A percentile compares a stretch with the other conserved stretches of the same genome.
These are phyloP conservation scores for Colletotrichum sp. DNA, from an alignment of 2,329 filamentous ascomycete species.

Conservation along the genomic window DNA sequence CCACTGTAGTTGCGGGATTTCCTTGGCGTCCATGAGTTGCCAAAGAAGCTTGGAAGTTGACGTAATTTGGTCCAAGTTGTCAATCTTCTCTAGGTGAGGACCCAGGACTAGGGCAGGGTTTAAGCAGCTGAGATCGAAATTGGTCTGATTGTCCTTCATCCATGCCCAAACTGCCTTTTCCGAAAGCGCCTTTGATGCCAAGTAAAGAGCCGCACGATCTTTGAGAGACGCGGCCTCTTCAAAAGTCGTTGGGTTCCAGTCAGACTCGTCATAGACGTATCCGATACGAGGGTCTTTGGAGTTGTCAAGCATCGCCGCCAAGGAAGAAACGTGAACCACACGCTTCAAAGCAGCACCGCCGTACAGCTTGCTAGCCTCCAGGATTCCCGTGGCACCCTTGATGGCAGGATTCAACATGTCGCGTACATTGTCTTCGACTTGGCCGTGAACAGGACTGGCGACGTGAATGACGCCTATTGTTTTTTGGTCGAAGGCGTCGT, in stretches of 20 bases:
- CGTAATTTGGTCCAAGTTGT: constrained; percentile 27
- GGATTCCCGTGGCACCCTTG: constrained; percentile 40
- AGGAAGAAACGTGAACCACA: constrained; percentile 47
- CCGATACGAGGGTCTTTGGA: neutral
- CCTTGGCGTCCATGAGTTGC: constrained; percentile 32
- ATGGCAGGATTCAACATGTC: constrained; percentile 29
- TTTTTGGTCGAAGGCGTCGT: constrained; percentile 25
- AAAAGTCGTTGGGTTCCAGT: neutral
- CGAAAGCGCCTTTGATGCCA: neutral
- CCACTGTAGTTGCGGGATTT: constrained; percentile 21
- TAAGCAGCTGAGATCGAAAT: constrained; percentile 35
- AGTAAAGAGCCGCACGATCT: neutral
- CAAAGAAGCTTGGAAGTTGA: constrained; percentile 37
- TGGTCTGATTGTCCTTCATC: constrained; percentile 31
- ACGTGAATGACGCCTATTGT: neutral
- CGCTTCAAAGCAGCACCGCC: constrained; percentile 35
- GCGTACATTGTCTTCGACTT: neutral
- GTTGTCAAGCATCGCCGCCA: constrained; percentile 21
- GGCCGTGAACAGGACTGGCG: neutral
- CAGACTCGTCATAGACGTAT: neutral
- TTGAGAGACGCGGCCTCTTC: neutral
- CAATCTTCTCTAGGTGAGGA: constrained; percentile 33
- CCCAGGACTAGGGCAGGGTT: constrained; percentile 30
- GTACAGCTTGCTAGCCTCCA: constrained; percentile 27
- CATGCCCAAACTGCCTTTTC: constrained; percentile 22